Conservation (phyloP, 306 rosid genomes). For the Arachis hypogaea region DNA sequence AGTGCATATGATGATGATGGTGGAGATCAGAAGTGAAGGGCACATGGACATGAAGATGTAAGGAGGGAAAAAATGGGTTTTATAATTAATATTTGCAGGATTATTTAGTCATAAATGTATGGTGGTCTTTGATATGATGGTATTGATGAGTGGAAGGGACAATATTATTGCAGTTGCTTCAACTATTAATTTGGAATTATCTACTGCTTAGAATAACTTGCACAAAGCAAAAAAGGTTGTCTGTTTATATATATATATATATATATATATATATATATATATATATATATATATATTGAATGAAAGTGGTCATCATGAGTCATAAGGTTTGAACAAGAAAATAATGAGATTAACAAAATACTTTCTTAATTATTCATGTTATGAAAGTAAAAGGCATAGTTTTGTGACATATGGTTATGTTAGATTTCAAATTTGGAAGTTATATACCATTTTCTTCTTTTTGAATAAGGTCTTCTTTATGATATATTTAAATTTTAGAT, state of each 20-base stretch:
- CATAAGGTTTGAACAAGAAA: not conserved
- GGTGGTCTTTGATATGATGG: slow-evolving; percentile 32
- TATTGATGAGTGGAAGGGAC: slow-evolving; percentile 53
- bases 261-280: not conserved
- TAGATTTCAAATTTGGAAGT: not conserved
- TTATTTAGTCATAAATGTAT: no score
- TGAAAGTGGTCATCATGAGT: slow-evolving; percentile 28
- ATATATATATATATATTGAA: not conserved
- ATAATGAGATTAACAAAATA: slow-evolving; percentile 1
- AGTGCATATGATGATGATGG: slow-evolving; percentile 42
- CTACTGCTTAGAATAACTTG: slow-evolving; percentile 35
- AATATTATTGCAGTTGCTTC: slow-evolving; percentile 34
- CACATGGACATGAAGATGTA: slow-evolving; percentile 61
- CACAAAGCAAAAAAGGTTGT: slow-evolving; percentile 19
- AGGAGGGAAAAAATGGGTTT: not conserved
- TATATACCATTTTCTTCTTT: not conserved
- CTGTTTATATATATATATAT: not conserved
- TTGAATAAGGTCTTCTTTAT: not conserved
- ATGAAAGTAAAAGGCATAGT: slow-evolving; percentile 15
- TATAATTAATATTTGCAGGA: not conserved
- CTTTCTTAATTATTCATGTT: not conserved
- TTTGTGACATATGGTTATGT: not conserved
- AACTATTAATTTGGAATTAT: slow-evolving; percentile 42
- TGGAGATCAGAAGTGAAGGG: slow-evolving; percentile 45
- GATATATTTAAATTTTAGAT: no score